Evolutionary conservation across 345 rosid species (phyloP), one percentile per base, ranked within the genome.

Genomic region (Arabis alpina): DNA sequence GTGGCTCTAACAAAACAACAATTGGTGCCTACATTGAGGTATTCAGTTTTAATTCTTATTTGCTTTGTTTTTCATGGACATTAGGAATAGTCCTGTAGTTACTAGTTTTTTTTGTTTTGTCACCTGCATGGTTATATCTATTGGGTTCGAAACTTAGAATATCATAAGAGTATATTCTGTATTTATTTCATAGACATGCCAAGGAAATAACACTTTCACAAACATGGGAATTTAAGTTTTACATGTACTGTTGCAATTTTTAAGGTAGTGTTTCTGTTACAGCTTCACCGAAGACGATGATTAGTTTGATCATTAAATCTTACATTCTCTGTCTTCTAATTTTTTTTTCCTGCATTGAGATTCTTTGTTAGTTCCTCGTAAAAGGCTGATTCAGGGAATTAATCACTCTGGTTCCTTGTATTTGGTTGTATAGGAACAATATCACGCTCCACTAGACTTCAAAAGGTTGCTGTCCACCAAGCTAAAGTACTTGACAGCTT

Each of bases 1-100:
- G 87, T 48, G 99, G 99, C 69, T 92, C 97, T 10, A 85, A 92
- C 71, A 95, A 92, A 84, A 87, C 97, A 19, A 53, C 83, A 42
- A 92, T 95, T 60, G 92, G 91, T 73, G 74, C 89, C 56, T 90
- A 84, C 80, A 92, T 95, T 70, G 98, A 92, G 99, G 99, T 92
- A 67, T 61, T 39, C 61, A 47, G 28, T 68, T 52, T 52, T 43
- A 19, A 3, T 24, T 56, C 15, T 75, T 53, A 40, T 8, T 36
- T 61, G 39, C 51, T 51, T 10, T 44, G 27, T 14, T 24, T 25
- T 11, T 4, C n/a, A 24, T 48, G 12, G 27, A 25, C 1, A 7
- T 15, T 19, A 19, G 23, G 23, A 19, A 19, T 19, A 19, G 23
- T 19, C 23, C 1, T 19, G 23, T 0, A 19, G 1, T 19, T 19